Base-by-base conservation (phyloP, 768 basidiomycete genomes). In the Amyloporia xantha region DNA sequence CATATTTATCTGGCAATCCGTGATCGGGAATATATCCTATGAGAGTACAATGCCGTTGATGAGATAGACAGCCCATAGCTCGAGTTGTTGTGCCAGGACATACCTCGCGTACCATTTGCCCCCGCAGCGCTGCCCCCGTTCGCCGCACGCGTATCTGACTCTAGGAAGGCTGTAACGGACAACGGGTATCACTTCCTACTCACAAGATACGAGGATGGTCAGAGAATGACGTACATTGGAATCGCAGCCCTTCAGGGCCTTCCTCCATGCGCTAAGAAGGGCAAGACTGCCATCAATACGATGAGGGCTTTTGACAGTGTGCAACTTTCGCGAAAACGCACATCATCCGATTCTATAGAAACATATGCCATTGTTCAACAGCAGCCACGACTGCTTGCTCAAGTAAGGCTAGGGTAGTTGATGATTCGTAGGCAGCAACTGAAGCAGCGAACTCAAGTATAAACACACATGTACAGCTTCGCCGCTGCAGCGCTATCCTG, bases 11-110 rank as follows among this genome's bases (percentile, higher is more conserved):
- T 60, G 78, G 77, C 7, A 68, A 60, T 45, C 73, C 65, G 27
- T 67, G 61, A 52, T 87, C 82, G 42, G 77, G 67, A 17, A 84
- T 69, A 61, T 86, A 90, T 15, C 85, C 88, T 88, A 47, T 15
- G 37, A 13, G 24, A 30, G 11, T 9, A 33, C 20, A 39, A 33
- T 7, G 9, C 15, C n/a, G 13, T 4, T 42, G n/a, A 33, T 21
- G 33, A 23, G 38, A 21, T 25, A 24, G 21, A 7, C 44, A 11
- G 26, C 24, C 13, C 21, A 15, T 6, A 28, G 43, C 15, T n/a
- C 6, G 38, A 39, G 38, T 17, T 7, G 12, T 9, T 33, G 30
- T 7, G 15, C 2, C 19, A 27, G 5, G 21, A 39, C 54, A 25
- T 35, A 54, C 58, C 58, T 56, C 54, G 40, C 19, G 50, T 44